Evolutionary conservation across 257 asterid species (phyloP), one percentile per base, ranked within the genome.

Genomic region (Salvia rosmarinus): DNA sequence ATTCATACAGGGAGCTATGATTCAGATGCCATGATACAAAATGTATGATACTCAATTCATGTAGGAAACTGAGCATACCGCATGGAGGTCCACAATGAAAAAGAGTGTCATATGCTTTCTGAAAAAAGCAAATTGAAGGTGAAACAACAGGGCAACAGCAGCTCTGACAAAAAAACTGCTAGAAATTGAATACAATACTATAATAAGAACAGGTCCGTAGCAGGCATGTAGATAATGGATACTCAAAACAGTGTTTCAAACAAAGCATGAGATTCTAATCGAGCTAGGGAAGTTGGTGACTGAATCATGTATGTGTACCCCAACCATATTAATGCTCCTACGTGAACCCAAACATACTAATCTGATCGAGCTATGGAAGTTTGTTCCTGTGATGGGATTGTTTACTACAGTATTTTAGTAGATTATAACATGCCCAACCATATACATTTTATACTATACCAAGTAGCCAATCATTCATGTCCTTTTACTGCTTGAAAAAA

Each of bases 81-180:
- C 99, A 78, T 95, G 99, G 71, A 95, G 98, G 82, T 95, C 99
- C 86, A 95, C 99, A 51, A 95, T 91, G 86, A 95, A 89, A 82
- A 87, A 95, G 68, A 91, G 85, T 3, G 99, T 95, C 99, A 8
- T 88, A 85, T 13, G 84, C 78, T 77, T 95, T 83, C 98, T 95
- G 98, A 90, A 85, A 75, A 62, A 71, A 81, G 68, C 52, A 77
- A 79, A 81, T 43, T 49, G 51, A 55, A 66, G 75, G 75, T 61
- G 57, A 70, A 75, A 76, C 51, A 74, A 65, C 47, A 49, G 21
- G 21, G 28, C 1, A 25, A 25, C 3, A 56, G 32, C 40, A 56
- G 52, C 35, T 5, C 9, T 34, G 52, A 51, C 34, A 37, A 7
- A 14, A 1, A 46, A 46, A 32, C 13, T 52, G 21, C 30, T 20